These are phyloP conservation scores for Pichia cactophila DNA, from an alignment of 1,139 yeast genomes.

Conservation along the genomic window DNA sequence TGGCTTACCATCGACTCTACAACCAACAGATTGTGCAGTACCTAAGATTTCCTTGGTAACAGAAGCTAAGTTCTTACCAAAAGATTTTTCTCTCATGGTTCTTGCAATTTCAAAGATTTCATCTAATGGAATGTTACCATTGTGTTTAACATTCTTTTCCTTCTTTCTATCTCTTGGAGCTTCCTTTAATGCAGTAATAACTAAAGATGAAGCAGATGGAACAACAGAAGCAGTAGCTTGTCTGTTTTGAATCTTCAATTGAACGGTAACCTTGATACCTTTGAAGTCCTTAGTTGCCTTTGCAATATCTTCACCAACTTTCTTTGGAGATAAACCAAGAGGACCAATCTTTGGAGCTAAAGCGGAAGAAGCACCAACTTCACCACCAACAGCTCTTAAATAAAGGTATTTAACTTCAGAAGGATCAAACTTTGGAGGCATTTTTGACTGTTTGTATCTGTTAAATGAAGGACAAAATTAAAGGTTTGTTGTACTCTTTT, in stretches of 20 bases:
- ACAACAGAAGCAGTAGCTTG: conserved; percentile 99
- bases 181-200: conserved; percentile 98
- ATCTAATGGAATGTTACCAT: conserved; percentile 96
- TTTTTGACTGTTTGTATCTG: conserved; percentile 23
- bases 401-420: conserved; percentile 96
- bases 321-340: conserved; percentile 99
- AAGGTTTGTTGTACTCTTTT: background rate
- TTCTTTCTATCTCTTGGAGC: conserved; percentile 99
- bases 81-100: conserved; percentile 94
- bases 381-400: conserved; percentile 99
- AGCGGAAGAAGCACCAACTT: conserved; percentile 99
- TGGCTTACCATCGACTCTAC: conserved; percentile 98
- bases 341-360: conserved; percentile 99
- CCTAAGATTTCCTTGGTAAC: conserved; percentile 99
- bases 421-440: conserved; percentile 99
- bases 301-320: conserved; percentile 99
- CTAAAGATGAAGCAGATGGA: conserved; percentile 98
- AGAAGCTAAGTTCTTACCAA: conserved; percentile 95
- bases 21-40: conserved; percentile 98
- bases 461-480: background rate
- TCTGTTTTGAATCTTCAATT: conserved; percentile 98
- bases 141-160: conserved; percentile 99
- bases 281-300: conserved; percentile 99
- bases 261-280: conserved; percentile 99
- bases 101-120: conserved; percentile 97